Percentiles rank a stretch among this genome's conserved stretches.
phyloP scores from a whole-genome alignment of 805 yeast species.

The Sugiyamaella valdiviana region DNA sequence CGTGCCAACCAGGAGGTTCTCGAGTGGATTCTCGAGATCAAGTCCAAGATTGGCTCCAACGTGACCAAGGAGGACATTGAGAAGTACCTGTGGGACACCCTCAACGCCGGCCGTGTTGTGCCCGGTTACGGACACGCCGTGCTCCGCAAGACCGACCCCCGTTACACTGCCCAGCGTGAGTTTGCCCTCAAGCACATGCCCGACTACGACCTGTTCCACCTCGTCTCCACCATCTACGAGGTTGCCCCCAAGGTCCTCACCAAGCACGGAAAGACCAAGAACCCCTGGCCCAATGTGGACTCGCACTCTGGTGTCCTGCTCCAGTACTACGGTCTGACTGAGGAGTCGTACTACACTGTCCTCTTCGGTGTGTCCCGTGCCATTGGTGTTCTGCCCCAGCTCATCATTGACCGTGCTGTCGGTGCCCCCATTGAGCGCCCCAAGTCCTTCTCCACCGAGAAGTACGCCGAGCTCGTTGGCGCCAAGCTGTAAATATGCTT shows the following conservation, averaged over 20 bases:
- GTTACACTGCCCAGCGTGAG: slow-evolving; percentile 80
- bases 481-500: slow-evolving; percentile 17
- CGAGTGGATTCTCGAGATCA: slow-evolving; percentile 69
- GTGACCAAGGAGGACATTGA: slow-evolving; percentile 62
- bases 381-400: slow-evolving; percentile 73
- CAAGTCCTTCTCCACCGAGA: slow-evolving; percentile 89
- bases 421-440: slow-evolving; percentile 85
- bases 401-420: slow-evolving; percentile 76
- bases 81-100: slow-evolving; percentile 70
- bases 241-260: slow-evolving; percentile 78
- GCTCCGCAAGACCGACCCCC: slow-evolving; percentile 81
- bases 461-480: slow-evolving; percentile 68
- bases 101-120: slow-evolving; percentile 76
- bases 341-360: slow-evolving; percentile 78
- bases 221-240: slow-evolving; percentile 70
- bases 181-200: slow-evolving; percentile 59
- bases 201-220: slow-evolving; percentile 70
- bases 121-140: slow-evolving; percentile 91
- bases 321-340: slow-evolving; percentile 80
- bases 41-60: slow-evolving; percentile 63
- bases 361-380: slow-evolving; percentile 85
- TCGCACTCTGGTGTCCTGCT: slow-evolving; percentile 80
- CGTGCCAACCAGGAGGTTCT: slow-evolving; percentile 84
- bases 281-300: slow-evolving; percentile 91
- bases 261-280: slow-evolving; percentile 83